A percentile compares a stretch with the other conserved stretches of the same genome.
Evolutionary conservation across 805 yeast genomes (phyloP).

Genomic region (Candida fluviatilis): DNA sequence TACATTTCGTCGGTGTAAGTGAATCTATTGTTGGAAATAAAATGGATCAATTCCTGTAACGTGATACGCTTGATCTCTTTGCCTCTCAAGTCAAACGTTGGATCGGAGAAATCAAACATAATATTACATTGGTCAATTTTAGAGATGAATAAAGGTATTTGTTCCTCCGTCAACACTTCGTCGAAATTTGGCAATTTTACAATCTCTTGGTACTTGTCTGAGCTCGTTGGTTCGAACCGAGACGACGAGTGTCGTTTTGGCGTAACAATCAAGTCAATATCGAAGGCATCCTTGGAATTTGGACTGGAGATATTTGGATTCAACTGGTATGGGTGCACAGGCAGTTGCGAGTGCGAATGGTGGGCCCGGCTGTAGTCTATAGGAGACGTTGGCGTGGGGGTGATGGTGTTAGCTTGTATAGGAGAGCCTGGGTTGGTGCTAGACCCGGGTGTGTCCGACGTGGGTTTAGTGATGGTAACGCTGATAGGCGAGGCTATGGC

Average conservation of each 20-base stretch:
- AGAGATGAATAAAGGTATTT: conserved; percentile 72
- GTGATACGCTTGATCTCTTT: conserved; percentile 88
- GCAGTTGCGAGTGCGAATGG: conserved; percentile 17
- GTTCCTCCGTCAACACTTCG: conserved; percentile 78
- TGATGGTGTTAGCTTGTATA: conserved; percentile 9
- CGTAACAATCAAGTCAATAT: conserved; percentile 69
- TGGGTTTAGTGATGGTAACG: no score
- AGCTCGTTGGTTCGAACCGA: conserved; percentile 72
- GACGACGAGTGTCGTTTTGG: conserved; percentile 93
- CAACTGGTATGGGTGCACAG: conserved; percentile 17
- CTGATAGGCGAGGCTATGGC: no score
- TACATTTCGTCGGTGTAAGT: conserved; percentile 90
- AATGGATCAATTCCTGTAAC: conserved; percentile 83
- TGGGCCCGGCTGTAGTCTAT: conserved; percentile 11
- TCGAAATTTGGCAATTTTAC: conserved; percentile 80
- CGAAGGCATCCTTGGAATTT: conserved; percentile 54
- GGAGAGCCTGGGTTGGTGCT: no score
- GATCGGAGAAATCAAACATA: conserved; percentile 91
- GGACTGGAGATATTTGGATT: conserved; percentile 47
- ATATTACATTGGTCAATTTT: conserved; percentile 94
- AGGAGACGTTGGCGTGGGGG: conserved; percentile 23
- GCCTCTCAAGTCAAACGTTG: conserved; percentile 86
- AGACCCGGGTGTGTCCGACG: no score
- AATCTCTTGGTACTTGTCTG: conserved; percentile 42
- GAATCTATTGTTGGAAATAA: conserved; percentile 77